Conservation (phyloP, 129 eudicot species). For the Flaveria trinervia region DNA sequence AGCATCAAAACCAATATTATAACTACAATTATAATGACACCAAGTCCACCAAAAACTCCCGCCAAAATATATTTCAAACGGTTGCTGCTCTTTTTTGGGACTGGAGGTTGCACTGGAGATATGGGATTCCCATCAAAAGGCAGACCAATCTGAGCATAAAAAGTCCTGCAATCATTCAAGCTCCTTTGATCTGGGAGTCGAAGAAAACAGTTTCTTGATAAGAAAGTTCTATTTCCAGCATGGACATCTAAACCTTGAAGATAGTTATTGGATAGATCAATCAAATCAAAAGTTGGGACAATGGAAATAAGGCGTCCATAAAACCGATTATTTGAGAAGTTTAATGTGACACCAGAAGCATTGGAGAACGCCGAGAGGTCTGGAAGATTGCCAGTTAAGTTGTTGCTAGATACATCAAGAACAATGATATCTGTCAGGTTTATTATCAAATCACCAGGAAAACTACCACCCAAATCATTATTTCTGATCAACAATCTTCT, state of each 20-base stretch:
- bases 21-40: conserved; percentile 45
- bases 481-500: conserved; percentile 40
- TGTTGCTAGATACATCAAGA: conserved; percentile 50
- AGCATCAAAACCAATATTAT: conserved; percentile 32
- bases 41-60: conserved; percentile 74
- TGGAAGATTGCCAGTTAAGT: conserved; percentile 50
- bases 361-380: conserved; percentile 31
- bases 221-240: neutral
- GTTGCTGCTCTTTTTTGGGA: conserved; percentile 30
- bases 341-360: conserved; percentile 41
- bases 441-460: conserved; percentile 34
- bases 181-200: conserved; percentile 48
- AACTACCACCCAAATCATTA: conserved; percentile 51
- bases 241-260: conserved; percentile 50
- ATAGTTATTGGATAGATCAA: conserved; percentile 74
- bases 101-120: conserved; percentile 35
- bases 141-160: conserved; percentile 46
- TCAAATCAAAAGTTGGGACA: conserved; percentile 16
- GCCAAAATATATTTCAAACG: conserved; percentile 49
- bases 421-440: conserved; percentile 32
- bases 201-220: conserved; percentile 52
- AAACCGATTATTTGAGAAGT: conserved; percentile 62
- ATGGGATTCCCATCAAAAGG: conserved; percentile 29
- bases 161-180: conserved; percentile 46
- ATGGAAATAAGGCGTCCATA: conserved; percentile 49